Percentiles rank a stretch among this genome's conserved stretches.
Conservation (phyloP, 1,284 basidiomycete species). For the Cystobasidium pallidum region DNA sequence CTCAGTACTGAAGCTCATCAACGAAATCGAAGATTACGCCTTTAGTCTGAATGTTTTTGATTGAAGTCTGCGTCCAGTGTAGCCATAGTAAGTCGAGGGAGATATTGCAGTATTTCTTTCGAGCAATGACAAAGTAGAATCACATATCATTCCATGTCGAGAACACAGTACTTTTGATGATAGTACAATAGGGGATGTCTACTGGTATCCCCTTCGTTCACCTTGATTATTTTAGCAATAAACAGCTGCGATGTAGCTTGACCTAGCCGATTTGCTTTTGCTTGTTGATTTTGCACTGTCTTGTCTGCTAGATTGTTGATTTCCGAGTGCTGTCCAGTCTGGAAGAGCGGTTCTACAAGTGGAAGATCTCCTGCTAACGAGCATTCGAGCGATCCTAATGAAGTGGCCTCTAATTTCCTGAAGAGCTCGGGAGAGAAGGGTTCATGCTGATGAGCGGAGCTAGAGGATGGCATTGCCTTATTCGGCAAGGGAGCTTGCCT, state of each 20-base stretch:
- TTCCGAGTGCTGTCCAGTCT: slow-evolving; percentile 19
- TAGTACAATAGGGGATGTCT: slow-evolving; percentile 36
- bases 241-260: slow-evolving; percentile 49
- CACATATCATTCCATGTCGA: slow-evolving; percentile 16
- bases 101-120: too few species aligned
- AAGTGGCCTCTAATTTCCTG: slow-evolving; percentile 22
- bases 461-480: slow-evolving; percentile 32
- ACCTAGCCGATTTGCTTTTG: slow-evolving; percentile 22
- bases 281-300: neutral
- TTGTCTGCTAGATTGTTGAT: neutral
- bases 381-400: slow-evolving; percentile 47
- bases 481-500: slow-evolving; percentile 47
- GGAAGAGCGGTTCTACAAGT: slow-evolving; percentile 29
- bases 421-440: slow-evolving; percentile 46
- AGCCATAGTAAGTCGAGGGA: too few species aligned
- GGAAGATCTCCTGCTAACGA: slow-evolving; percentile 41
- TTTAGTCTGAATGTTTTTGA: neutral
- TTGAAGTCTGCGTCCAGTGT: neutral
- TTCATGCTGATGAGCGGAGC: slow-evolving; percentile 25
- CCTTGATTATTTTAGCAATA: slow-evolving; percentile 47
- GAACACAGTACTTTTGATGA: slow-evolving; percentile 32
- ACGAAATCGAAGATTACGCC: neutral
- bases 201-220: slow-evolving; percentile 21
- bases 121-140: neutral
- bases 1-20: slow-evolving; percentile 48